Evolutionary conservation across 2,329 filamentous ascomycete genomes (phyloP), one percentile per base, ranked within the genome.

Genomic region (Nemania sp.): DNA sequence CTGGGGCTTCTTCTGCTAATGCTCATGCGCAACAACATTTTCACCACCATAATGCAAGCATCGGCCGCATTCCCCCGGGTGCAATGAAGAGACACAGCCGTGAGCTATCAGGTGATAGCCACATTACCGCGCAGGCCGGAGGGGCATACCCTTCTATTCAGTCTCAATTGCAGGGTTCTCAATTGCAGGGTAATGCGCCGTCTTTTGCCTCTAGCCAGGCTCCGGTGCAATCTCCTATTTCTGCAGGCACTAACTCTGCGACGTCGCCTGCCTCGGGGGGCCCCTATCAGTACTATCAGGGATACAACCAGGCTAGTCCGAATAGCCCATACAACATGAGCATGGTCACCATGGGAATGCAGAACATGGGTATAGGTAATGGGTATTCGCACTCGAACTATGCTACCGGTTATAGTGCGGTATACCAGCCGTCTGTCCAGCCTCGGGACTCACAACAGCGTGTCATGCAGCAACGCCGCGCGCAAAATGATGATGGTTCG

Each of bases 11-110:
- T 38, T 77, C 74, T 8, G 69, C 78, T 75, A 86, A 83, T 69
- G 87, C 86, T 68, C 87, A 89, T 73, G 87, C 87, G 2, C 86
- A 88, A 79, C 86, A 89, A 79, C 87, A 89, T 72, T 85, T 89
- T 60, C 92, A 92, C 77, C 89, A 94, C 73, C 93, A 95, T 81
- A 95, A 94, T 78, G 90, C 91, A 43, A 96, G 89, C 78, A 86
- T 96, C 68, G 93, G 93, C 60, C 91, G 93, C 62, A 93, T 94
- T 75, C 92, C 93, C 35, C 85, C 87, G 52, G 89, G 89, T 64
- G 88, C 85, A 22, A 80, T 91, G 64, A 88, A 88, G 74, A 90
- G 92, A 69, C 92, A 94, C 77, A 92, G 86, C 78, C 90, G 92
- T 66, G 92, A 95, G 77, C 82, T 93, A 27, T 89, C 90, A 11